These are phyloP conservation scores for Stephanocyclus meneghinianus DNA, from an alignment of 352 stramenopile genomes.

Conservation along the genomic window DNA sequence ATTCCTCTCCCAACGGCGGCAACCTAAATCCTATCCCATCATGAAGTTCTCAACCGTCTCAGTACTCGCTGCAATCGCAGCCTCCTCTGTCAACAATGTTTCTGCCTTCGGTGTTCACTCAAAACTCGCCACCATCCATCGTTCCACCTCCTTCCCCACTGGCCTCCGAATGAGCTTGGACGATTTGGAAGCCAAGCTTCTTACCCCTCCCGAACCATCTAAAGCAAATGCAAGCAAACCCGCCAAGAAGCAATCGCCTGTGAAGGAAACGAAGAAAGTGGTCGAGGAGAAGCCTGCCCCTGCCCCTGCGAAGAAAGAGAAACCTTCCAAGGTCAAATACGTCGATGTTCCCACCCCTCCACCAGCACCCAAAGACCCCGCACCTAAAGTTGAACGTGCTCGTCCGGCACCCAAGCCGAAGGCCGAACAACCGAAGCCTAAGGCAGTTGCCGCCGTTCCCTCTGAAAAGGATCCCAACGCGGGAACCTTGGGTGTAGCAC, in stretches of 20 bases:
- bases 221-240: constrained; percentile 21
- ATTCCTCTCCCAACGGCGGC: no score
- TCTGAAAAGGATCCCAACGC: constrained; percentile 61
- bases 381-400: constrained; percentile 38
- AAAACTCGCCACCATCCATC: constrained; percentile 22
- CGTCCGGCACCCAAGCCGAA: constrained; percentile 19
- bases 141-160: constrained; percentile 8
- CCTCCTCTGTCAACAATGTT: constrained; percentile 36
- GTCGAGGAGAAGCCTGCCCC: constrained; percentile 31
- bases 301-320: constrained; percentile 15
- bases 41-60: constrained; percentile 56
- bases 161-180: constrained; percentile 40
- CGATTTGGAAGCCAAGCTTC: constrained; percentile 58
- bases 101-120: constrained; percentile 40
- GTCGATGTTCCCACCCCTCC: constrained; percentile 4
- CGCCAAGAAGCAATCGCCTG: constrained; percentile 27
- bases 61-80: constrained; percentile 40
- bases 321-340: constrained; percentile 31
- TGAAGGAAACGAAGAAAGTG: constrained; percentile 28
- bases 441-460: constrained; percentile 5
- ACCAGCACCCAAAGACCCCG: constrained; percentile 29
- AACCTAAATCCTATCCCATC: neutral
- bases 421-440: constrained; percentile 17
- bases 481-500: constrained; percentile 63
- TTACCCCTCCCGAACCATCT: constrained; percentile 14